Evolutionary conservation across 225 moss, liverwort and hornwort species (phyloP).

Genomic region (Thuidium tamariscinum): DNA sequence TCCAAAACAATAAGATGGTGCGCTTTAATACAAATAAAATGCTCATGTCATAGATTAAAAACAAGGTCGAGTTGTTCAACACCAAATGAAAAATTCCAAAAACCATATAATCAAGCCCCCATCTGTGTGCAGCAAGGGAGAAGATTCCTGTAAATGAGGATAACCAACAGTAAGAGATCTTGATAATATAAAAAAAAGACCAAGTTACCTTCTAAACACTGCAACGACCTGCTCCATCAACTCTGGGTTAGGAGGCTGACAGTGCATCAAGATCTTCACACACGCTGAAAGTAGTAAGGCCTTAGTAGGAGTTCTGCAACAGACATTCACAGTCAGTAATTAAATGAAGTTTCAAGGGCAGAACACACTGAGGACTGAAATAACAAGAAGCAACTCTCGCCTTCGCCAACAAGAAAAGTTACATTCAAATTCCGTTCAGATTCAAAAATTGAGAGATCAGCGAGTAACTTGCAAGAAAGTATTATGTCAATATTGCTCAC

Average conservation of each 20-base stretch:
- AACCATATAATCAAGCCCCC: not conserved
- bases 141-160: not conserved
- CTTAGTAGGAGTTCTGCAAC: constrained; percentile 76
- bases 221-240: constrained; percentile 64
- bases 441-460: not conserved
- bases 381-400: not conserved
- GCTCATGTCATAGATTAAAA: not conserved
- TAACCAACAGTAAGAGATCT: not conserved
- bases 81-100: not conserved
- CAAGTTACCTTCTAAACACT: constrained; percentile 66
- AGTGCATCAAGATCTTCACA: constrained; percentile 92
- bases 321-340: not conserved
- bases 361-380: not conserved
- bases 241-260: constrained; percentile 82
- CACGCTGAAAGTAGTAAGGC: constrained; percentile 83
- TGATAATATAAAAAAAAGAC: not conserved
- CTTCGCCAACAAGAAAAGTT: not conserved
- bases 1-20: not conserved
- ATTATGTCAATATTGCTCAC: constrained; percentile 30
- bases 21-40: not conserved
- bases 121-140: not conserved
- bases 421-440: not conserved
- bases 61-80: not conserved
- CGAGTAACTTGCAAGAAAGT: not conserved
- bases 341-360: not conserved